These are phyloP conservation scores for Sequoiadendron giganteum DNA, from an alignment of 75 land plant genomes.

Conservation along the genomic window DNA sequence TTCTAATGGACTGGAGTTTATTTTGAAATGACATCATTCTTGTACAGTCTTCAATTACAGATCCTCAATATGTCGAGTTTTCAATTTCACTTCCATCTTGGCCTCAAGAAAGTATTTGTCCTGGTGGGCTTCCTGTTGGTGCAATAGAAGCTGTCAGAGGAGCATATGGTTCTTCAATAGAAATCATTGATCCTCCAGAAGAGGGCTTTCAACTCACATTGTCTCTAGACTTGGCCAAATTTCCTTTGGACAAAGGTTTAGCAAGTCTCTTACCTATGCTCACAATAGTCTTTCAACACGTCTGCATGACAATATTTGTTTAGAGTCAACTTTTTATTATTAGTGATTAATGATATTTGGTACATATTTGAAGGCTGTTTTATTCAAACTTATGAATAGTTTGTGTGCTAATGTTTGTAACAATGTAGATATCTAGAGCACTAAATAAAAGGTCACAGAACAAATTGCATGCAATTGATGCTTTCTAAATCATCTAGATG, in stretches of 20 bases:
- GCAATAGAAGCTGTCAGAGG: conserved; percentile 92
- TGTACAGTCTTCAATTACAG: conserved; percentile 67
- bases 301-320: neutral
- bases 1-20: neutral
- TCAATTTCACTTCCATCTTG: conserved; percentile 81
- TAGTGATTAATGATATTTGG: neutral
- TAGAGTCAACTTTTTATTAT: neutral
- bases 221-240: conserved; percentile 74
- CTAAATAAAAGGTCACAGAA: neutral
- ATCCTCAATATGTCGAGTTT: conserved; percentile 59
- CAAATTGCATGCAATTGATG: neutral
- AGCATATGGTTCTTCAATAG: conserved; percentile 65
- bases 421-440: neutral
- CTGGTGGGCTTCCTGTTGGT: conserved; percentile 84
- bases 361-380: neutral
- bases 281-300: conserved; percentile 11
- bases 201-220: conserved; percentile 86
- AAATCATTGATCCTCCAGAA: conserved; percentile 88
- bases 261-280: conserved; percentile 37
- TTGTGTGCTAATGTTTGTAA: neutral
- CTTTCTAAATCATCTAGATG: neutral
- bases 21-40: neutral
- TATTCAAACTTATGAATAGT: neutral
- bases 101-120: conserved; percentile 74
- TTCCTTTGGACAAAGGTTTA: conserved; percentile 84